phyloP scores from a whole-genome alignment of 1,139 yeast species.

The Kodamaea arcana region DNA sequence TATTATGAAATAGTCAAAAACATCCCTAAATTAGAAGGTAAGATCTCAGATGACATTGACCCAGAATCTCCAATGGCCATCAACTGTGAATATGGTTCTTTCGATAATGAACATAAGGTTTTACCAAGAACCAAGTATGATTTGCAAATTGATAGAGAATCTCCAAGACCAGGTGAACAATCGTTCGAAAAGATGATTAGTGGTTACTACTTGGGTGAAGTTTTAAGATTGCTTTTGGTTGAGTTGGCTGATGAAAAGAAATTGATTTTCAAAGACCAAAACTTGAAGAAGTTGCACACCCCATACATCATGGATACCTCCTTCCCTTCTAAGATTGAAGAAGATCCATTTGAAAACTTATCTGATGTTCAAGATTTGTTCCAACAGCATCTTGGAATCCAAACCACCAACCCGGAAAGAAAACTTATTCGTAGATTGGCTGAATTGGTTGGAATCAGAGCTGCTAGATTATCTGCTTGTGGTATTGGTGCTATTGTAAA shows the following conservation, averaged over 20 bases:
- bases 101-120: conserved; percentile 80
- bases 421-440: conserved; percentile 78
- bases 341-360: conserved; percentile 85
- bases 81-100: conserved; percentile 98
- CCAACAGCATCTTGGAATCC: conserved; percentile 51
- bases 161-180: conserved; percentile 97
- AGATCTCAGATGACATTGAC: conserved; percentile 58
- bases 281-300: conserved; percentile 50
- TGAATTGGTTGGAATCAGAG: conserved; percentile 85
- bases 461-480: conserved; percentile 89
- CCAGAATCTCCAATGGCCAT: conserved; percentile 81
- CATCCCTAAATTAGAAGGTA: conserved; percentile 82
- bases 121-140: conserved; percentile 93
- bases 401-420: conserved; percentile 75
- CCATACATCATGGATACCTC: conserved; percentile 84
- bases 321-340: conserved; percentile 80
- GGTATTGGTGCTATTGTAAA: conserved; percentile 94
- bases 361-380: conserved; percentile 70
- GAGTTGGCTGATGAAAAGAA: conserved; percentile 64
- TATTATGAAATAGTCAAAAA: conserved; percentile 75
- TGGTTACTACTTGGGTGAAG: conserved; percentile 93
- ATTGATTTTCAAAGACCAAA: conserved; percentile 65
- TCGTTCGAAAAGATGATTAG: conserved; percentile 96
- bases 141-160: conserved; percentile 68
- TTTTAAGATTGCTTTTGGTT: conserved; percentile 72